Evolutionary conservation across 2,329 filamentous ascomycete genomes (phyloP).

Genomic region (Davidsoniella australis): DNA sequence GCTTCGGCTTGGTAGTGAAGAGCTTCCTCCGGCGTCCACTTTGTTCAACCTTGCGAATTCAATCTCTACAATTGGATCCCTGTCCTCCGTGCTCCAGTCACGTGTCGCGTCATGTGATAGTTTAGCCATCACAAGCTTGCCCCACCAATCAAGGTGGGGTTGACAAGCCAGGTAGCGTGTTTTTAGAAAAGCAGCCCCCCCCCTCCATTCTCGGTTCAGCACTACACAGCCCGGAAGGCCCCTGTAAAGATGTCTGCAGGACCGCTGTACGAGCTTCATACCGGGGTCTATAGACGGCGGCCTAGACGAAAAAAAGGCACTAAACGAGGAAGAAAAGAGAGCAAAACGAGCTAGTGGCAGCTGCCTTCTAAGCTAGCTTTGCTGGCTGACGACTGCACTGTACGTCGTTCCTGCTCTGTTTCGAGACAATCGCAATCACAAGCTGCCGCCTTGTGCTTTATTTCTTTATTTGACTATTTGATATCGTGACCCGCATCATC

Average conservation of each 20-base stretch:
- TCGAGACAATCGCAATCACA: background rate
- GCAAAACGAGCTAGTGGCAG: background rate
- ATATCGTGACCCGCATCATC: background rate
- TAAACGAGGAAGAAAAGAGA: no score
- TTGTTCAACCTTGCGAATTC: background rate
- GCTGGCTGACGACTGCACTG: background rate
- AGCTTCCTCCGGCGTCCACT: background rate
- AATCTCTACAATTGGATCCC: background rate
- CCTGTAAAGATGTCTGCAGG: no score
- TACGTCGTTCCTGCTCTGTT: background rate
- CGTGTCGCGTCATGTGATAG: background rate
- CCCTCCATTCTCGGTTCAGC: no score
- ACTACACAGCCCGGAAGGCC: no score
- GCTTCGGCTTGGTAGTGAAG: no score
- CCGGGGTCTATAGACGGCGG: no score
- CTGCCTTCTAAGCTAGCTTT: background rate
- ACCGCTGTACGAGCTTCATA: no score
- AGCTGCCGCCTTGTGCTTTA: background rate
- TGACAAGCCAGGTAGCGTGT: no score
- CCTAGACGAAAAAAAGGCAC: no score
- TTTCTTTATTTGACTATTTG: background rate
- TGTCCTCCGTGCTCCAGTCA: background rate
- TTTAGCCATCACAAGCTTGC: background rate
- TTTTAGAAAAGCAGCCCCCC: no score
- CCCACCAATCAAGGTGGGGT: background rate